Conservation (phyloP, 1,284 basidiomycete genomes). For the Cryptococcus sp. region DNA sequence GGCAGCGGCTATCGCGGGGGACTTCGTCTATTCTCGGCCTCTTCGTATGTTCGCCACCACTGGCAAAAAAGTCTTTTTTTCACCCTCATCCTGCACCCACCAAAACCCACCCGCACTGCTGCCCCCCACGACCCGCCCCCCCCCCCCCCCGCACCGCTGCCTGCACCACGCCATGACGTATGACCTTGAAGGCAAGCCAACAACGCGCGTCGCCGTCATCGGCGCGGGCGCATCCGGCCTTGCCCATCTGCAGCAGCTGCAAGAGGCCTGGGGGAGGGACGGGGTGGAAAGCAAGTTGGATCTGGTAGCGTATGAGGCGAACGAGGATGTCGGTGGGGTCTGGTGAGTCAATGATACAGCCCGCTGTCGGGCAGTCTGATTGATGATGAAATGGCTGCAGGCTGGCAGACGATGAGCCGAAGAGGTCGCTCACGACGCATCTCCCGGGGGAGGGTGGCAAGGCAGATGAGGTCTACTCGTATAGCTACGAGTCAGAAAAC, state of each 20-base stretch:
- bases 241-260: conserved; percentile 46
- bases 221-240: conserved; percentile 52
- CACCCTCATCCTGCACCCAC: too few species aligned
- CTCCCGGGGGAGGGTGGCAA: neutral
- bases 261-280: conserved; percentile 30
- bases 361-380: neutral
- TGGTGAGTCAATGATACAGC: conserved; percentile 33
- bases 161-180: neutral
- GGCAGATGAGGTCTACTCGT: conserved; percentile 20
- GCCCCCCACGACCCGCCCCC: too few species aligned
- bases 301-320: conserved; percentile 29
- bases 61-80: too few species aligned
- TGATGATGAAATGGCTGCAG: conserved; percentile 7
- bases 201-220: conserved; percentile 47
- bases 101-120: too few species aligned
- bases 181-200: neutral
- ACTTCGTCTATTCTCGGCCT: too few species aligned
- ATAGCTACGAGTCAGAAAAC: conserved; percentile 20
- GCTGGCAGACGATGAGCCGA: conserved; percentile 21
- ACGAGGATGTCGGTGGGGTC: conserved; percentile 39
- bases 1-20: too few species aligned
- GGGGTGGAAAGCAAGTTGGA: conserved; percentile 6
- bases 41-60: too few species aligned
- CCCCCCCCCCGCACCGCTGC: too few species aligned
- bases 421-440: conserved; percentile 9